These are phyloP conservation scores for Polytolypa hystricis DNA, from an alignment of 2,329 filamentous ascomycete species.

Conservation along the genomic window DNA sequence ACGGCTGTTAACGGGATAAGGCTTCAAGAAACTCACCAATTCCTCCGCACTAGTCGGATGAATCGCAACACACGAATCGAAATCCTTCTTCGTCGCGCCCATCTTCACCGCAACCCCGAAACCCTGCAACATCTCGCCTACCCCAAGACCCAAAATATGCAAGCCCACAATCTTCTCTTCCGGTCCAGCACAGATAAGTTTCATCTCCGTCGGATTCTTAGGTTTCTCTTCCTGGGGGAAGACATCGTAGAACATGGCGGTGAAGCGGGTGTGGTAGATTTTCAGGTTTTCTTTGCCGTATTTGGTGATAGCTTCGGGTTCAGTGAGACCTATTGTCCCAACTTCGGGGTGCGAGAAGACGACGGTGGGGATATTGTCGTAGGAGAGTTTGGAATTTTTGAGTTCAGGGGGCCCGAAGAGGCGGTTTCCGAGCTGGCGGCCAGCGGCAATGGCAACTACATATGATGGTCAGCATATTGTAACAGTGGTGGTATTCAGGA, in stretches of 20 bases:
- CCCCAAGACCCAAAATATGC: slow-evolving; percentile 37
- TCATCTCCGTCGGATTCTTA: slow-evolving; percentile 41
- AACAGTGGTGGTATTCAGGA: slow-evolving; percentile 1
- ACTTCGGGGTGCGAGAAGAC: slow-evolving; percentile 43
- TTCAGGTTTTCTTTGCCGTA: slow-evolving; percentile 42
- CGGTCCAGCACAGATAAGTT: slow-evolving; percentile 37
- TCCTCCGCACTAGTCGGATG: slow-evolving; percentile 69
- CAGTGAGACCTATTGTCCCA: slow-evolving; percentile 39
- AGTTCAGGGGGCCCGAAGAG: slow-evolving; percentile 38
- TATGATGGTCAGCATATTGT: slow-evolving; percentile 1
- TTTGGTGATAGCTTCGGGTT: slow-evolving; percentile 36
- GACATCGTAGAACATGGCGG: slow-evolving; percentile 39
- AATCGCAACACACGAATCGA: slow-evolving; percentile 65
- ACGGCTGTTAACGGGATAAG: neutral
- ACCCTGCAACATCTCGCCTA: slow-evolving; percentile 60
- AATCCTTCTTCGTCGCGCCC: slow-evolving; percentile 67
- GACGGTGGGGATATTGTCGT: slow-evolving; percentile 43
- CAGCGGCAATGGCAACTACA: slow-evolving; percentile 43
- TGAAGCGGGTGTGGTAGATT: slow-evolving; percentile 39
- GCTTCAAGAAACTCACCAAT: slow-evolving; percentile 44
- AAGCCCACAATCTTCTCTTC: slow-evolving; percentile 42
- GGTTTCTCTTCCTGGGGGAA: slow-evolving; percentile 38
- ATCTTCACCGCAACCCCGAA: slow-evolving; percentile 70
- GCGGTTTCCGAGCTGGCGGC: slow-evolving; percentile 39
- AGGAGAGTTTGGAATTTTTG: slow-evolving; percentile 34